Percentiles rank a stretch among this genome's conserved stretches.
Conservation (phyloP, 129 eudicot species). For the Escallonia rubra region DNA sequence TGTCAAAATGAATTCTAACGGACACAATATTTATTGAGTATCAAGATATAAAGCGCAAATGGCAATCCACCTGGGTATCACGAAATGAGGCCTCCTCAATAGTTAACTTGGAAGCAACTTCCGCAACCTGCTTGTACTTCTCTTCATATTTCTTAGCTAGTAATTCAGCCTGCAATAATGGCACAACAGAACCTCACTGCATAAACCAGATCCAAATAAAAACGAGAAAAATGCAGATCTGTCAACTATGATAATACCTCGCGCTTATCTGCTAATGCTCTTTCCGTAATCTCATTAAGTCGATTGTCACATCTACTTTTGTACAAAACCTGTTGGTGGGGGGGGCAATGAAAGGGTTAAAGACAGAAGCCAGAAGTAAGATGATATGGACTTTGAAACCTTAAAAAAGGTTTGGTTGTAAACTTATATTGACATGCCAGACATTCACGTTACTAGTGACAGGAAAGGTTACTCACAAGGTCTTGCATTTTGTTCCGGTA, state of each 20-base stretch:
- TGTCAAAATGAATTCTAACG: background rate
- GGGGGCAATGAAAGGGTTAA: background rate
- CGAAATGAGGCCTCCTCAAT: slow-evolving; percentile 96
- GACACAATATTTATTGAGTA: background rate
- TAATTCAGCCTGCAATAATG: slow-evolving; percentile 65
- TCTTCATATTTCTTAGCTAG: slow-evolving; percentile 94
- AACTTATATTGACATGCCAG: background rate
- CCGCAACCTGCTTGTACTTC: slow-evolving; percentile 92
- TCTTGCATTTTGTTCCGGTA: slow-evolving; percentile 93
- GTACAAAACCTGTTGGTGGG: slow-evolving; percentile 71
- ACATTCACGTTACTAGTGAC: background rate
- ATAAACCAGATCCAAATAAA: background rate
- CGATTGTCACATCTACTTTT: slow-evolving; percentile 98
- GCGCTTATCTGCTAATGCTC: slow-evolving; percentile 84
- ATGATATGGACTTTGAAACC: background rate
- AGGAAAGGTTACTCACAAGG: slow-evolving; percentile 57
- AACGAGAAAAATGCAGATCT: slow-evolving; percentile 7
- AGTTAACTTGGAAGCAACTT: slow-evolving; percentile 87
- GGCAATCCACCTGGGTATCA: slow-evolving; percentile 65
- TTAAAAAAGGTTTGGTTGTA: background rate
- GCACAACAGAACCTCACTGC: background rate
- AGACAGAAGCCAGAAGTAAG: background rate
- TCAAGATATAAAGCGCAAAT: background rate
- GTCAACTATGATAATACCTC: slow-evolving; percentile 51
- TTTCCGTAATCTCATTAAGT: slow-evolving; percentile 93